phyloP scores from a whole-genome alignment of 768 basidiomycete species.

The Tulasnella sp. region DNA sequence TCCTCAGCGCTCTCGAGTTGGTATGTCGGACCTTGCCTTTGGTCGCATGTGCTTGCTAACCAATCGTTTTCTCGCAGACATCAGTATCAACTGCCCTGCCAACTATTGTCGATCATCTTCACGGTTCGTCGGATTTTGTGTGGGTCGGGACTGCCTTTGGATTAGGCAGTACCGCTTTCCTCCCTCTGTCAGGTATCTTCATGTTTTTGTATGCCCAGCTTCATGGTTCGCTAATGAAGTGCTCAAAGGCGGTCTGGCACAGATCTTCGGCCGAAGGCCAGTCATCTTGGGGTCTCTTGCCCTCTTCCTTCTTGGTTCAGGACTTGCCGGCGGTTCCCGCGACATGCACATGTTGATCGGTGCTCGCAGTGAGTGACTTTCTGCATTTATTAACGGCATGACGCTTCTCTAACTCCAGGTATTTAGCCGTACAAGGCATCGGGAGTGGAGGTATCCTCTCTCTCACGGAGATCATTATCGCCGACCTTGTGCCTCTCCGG shows the following conservation, averaged over 20 bases:
- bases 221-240: too few relatives aligned
- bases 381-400: too few relatives aligned
- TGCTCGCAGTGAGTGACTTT: slow-evolving; percentile 25
- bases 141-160: slow-evolving; percentile 39
- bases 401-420: background rate
- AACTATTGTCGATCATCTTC: slow-evolving; percentile 31
- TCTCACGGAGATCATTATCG: slow-evolving; percentile 32
- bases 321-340: slow-evolving; percentile 32
- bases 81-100: slow-evolving; percentile 34
- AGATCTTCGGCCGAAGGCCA: slow-evolving; percentile 32
- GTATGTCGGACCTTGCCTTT: background rate
- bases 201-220: slow-evolving; percentile 14
- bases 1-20: slow-evolving; percentile 11
- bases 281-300: slow-evolving; percentile 26
- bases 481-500: slow-evolving; percentile 36
- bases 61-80: slow-evolving; percentile 19
- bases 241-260: slow-evolving; percentile 6
- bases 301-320: slow-evolving; percentile 34
- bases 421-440: slow-evolving; percentile 26
- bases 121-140: slow-evolving; percentile 30
- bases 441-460: slow-evolving; percentile 32
- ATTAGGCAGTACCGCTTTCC: slow-evolving; percentile 31
- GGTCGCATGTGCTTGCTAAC: background rate
- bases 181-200: slow-evolving; percentile 32
- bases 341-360: slow-evolving; percentile 34